A percentile compares a stretch with the other conserved stretches of the same genome.
phyloP scores from a whole-genome alignment of 202 grass and related monocot genomes.

The Setaria viridis region DNA sequence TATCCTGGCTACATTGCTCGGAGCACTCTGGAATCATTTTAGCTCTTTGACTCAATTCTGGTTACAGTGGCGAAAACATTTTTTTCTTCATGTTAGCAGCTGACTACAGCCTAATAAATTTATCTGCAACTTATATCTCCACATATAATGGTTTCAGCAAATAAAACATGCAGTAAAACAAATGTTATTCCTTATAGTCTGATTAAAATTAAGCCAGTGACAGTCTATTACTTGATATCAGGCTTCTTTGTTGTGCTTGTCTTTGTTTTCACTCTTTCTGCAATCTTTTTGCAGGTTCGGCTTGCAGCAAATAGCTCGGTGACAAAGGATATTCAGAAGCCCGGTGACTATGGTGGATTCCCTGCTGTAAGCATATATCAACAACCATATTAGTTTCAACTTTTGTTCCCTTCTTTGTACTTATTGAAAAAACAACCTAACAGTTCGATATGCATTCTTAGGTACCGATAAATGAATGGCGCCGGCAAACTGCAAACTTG shows the following conservation, averaged over 20 bases:
- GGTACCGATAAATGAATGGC: slow-evolving; percentile 86
- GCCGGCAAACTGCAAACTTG: slow-evolving; percentile 66
- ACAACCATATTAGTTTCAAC: neutral
- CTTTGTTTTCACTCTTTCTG: neutral
- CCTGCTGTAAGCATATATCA: slow-evolving; percentile 69
- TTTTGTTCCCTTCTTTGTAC: neutral
- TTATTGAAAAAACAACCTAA: neutral
- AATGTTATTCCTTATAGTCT: neutral
- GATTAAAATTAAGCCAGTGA: neutral
- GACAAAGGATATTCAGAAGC: slow-evolving; percentile 72
- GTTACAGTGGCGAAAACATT: neutral
- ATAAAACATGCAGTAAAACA: slow-evolving; percentile 7
- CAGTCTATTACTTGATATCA: neutral
- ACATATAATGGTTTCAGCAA: slow-evolving; percentile 7
- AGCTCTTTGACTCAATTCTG: neutral
- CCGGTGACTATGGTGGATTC: slow-evolving; percentile 93
- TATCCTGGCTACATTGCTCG: neutral
- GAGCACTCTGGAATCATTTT: neutral
- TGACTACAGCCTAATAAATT: neutral
- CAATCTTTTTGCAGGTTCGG: slow-evolving; percentile 58
- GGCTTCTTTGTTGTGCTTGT: neutral
- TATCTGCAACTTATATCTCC: neutral
- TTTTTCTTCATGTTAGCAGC: neutral
- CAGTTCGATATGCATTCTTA: slow-evolving; percentile 30
- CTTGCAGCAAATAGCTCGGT: slow-evolving; percentile 84